Evolutionary conservation across 192 early-diverging fungal genomes (phyloP).

Genomic region (Backusella morwellensis): DNA sequence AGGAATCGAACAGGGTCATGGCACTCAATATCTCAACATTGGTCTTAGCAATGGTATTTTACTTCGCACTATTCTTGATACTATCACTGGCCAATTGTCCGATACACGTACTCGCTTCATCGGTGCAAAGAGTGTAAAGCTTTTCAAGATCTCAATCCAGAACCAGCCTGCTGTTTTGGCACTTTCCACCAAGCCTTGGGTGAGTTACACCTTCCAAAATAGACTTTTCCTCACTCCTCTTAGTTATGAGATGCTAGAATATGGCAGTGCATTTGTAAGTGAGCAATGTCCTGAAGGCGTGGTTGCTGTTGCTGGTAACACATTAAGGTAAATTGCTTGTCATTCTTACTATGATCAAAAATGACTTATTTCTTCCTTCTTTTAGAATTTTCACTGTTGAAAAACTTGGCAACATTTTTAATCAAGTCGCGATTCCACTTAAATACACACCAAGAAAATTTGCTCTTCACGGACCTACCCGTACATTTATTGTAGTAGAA

Average conservation of each 20-base stretch:
- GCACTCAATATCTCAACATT: constrained; percentile 77
- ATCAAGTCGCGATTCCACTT: constrained; percentile 81
- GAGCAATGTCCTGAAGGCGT: constrained; percentile 88
- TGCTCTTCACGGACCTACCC: constrained; percentile 65
- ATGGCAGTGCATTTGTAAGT: constrained; percentile 77
- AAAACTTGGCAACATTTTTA: constrained; percentile 77
- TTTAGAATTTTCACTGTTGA: constrained; percentile 81
- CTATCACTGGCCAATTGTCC: constrained; percentile 74
- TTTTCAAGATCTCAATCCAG: constrained; percentile 68
- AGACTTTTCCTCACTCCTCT: constrained; percentile 80
- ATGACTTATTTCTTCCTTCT: neutral
- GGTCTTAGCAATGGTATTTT: constrained; percentile 90
- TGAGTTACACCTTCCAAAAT: constrained; percentile 76
- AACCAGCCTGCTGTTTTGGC: constrained; percentile 78
- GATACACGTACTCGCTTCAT: constrained; percentile 84
- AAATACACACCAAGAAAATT: constrained; percentile 88
- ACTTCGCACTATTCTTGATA: constrained; percentile 83
- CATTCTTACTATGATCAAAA: neutral
- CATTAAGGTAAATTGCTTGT: constrained; percentile 53
- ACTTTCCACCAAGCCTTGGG: constrained; percentile 85
- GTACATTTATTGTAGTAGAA: constrained; percentile 89
- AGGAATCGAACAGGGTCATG: constrained; percentile 51
- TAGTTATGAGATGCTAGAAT: constrained; percentile 82
- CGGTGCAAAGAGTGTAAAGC: constrained; percentile 79
- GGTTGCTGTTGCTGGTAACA: constrained; percentile 83